Evolutionary conservation across 805 yeast species (phyloP), one percentile per base, ranked within the genome.

Genomic region (Metschnikowia cubensis): DNA sequence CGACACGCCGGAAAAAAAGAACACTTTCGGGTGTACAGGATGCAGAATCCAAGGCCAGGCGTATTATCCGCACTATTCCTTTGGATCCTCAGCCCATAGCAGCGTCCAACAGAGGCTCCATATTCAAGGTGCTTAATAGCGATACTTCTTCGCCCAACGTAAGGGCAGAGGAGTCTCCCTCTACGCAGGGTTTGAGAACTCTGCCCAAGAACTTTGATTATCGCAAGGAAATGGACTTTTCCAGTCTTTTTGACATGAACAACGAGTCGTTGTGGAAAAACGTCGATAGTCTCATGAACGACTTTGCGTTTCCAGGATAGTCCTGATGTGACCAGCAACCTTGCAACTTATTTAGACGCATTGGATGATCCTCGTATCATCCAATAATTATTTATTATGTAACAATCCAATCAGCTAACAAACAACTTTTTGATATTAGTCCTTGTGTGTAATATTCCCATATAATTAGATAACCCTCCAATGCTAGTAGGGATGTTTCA

Each of bases 231-330:
- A 17, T 17, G 25, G 40, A 15, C 15, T 40, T 46, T 13, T 56
- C 73, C 48, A 78, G 71, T 52, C 60, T 68, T 8, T 69, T 78
- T 65, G 81, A 75, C 35, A 54, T 68, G 50, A 82, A 79, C 57
- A 75, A 79, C 21, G 86, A 80, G 45, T 57, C 79, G 51, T 69
- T 83, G 20, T 84, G 86, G 90, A 86, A 84, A 61, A 95, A 89
- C 62, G 91, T 89, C 29, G 96, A 89, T 56, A 76, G 88, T 43
- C 87, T 89, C 50, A 88, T 89, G 96, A 88, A 87, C 62, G 96
- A 89, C 62, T 89, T 89, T 68, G 97, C 96, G 4, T 89, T 89
- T 71, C 88, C 87, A 56, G 83, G 89, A 34, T 54, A 37, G 13
- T 1, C 37, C 18, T 15, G 20, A 17, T 8, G 10, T 35, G 37